Evolutionary conservation across 345 rosid genomes (phyloP).

Genomic region (Hypericum perforatum): DNA sequence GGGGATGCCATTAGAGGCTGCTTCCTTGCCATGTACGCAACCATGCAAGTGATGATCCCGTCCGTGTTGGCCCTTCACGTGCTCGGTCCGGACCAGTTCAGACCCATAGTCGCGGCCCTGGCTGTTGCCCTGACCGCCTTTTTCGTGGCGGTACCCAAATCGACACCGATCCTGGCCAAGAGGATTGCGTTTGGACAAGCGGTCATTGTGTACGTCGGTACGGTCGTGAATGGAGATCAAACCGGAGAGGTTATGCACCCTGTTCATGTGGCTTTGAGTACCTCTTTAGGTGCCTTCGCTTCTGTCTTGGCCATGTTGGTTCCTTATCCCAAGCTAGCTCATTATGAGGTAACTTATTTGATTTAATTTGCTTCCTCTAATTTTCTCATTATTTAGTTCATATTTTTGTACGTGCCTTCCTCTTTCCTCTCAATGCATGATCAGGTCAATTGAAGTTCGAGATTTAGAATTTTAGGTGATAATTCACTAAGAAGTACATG

Average conservation of each 20-base stretch:
- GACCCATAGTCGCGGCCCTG: slow-evolving; percentile 30
- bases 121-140: slow-evolving; percentile 47
- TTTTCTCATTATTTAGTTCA: no score
- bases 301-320: slow-evolving; percentile 54
- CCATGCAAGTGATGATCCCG: slow-evolving; percentile 32
- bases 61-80: slow-evolving; percentile 30
- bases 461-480: no score
- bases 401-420: neutral
- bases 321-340: slow-evolving; percentile 67
- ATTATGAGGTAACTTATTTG: slow-evolving; percentile 32
- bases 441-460: no score
- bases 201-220: slow-evolving; percentile 51
- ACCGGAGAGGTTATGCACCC: slow-evolving; percentile 37
- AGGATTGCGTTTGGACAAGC: slow-evolving; percentile 76
- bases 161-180: slow-evolving; percentile 49
- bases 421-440: no score
- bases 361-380: neutral
- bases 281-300: slow-evolving; percentile 65
- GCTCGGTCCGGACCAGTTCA: slow-evolving; percentile 40
- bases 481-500: no score
- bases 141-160: slow-evolving; percentile 62
- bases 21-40: slow-evolving; percentile 39
- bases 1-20: slow-evolving; percentile 56
- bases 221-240: slow-evolving; percentile 36
- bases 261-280: slow-evolving; percentile 51